These are phyloP conservation scores for Capronia americana DNA, from an alignment of 2,329 filamentous ascomycete genomes.

Conservation along the genomic window DNA sequence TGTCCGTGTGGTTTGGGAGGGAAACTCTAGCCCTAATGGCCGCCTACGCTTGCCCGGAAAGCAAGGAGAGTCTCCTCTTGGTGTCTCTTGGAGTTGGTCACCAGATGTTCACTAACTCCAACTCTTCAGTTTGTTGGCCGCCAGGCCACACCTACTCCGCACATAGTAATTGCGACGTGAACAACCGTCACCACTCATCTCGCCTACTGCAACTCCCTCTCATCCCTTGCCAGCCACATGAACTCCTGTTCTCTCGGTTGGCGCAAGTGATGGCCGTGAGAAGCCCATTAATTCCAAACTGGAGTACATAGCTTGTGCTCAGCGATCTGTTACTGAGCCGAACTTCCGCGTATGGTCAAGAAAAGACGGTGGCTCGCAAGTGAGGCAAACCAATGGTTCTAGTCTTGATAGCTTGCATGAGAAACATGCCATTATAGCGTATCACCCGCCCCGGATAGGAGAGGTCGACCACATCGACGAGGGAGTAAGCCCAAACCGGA, in stretches of 20 bases:
- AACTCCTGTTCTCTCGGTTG: constrained; percentile 6
- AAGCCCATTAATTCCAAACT: constrained; percentile 1
- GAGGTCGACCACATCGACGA: background rate
- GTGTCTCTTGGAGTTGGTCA: background rate
- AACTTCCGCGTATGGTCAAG: constrained; percentile 10
- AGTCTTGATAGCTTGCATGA: constrained; percentile 7
- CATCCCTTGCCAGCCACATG: constrained; percentile 10
- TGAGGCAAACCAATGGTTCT: constrained; percentile 23
- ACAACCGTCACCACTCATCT: constrained; percentile 4
- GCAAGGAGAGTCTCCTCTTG: background rate
- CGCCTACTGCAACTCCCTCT: constrained; percentile 1
- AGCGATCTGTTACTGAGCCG: constrained; percentile 10
- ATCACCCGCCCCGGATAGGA: background rate
- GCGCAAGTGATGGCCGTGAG: background rate
- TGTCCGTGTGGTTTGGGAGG: background rate
- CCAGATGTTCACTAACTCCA: background rate
- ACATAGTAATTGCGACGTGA: background rate
- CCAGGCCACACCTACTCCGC: background rate
- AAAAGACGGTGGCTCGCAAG: constrained; percentile 18
- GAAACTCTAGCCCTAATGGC: background rate
- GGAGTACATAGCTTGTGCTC: constrained; percentile 1
- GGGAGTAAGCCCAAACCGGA: constrained; percentile 8
- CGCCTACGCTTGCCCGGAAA: background rate
- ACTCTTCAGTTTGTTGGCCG: background rate
- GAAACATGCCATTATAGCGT: background rate